Evolutionary conservation across 768 basidiomycete species (phyloP).

Genomic region (Phylloporus sp.): DNA sequence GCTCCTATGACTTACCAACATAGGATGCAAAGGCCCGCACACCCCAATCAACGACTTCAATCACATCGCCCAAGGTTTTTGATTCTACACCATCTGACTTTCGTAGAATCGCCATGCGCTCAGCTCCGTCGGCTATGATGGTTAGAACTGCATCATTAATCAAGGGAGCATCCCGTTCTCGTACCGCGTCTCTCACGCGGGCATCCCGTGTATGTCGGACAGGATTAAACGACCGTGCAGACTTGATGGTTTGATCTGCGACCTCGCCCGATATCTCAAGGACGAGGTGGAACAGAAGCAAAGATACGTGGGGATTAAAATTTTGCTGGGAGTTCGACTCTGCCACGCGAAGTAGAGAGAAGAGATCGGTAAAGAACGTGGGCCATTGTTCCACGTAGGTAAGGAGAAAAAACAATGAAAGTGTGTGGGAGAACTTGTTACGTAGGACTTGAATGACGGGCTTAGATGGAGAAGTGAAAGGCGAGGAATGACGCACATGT

Average conservation of each 20-base stretch:
- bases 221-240: slow-evolving; percentile 67
- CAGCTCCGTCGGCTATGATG: slow-evolving; percentile 67
- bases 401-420: slow-evolving; percentile 84
- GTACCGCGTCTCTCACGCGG: slow-evolving; percentile 81
- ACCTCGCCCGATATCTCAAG: slow-evolving; percentile 96
- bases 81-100: slow-evolving; percentile 42
- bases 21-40: slow-evolving; percentile 89
- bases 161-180: slow-evolving; percentile 80
- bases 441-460: slow-evolving; percentile 58
- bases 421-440: slow-evolving; percentile 92
- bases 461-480: slow-evolving; percentile 1
- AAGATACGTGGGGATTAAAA: slow-evolving; percentile 79
- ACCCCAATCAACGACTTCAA: slow-evolving; percentile 90
- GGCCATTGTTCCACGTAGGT: slow-evolving; percentile 86
- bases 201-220: slow-evolving; percentile 77
- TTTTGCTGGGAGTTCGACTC: slow-evolving; percentile 51
- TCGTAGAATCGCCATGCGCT: slow-evolving; percentile 48
- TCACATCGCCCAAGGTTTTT: slow-evolving; percentile 50
- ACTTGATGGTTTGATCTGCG: slow-evolving; percentile 91
- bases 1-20: slow-evolving; percentile 62
- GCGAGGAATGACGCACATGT: slow-evolving; percentile 58
- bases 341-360: slow-evolving; percentile 63
- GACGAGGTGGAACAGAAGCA: slow-evolving; percentile 87
- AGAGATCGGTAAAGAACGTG: slow-evolving; percentile 74
- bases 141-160: slow-evolving; percentile 87